Percentiles rank a stretch among this genome's conserved stretches.
phyloP scores from a whole-genome alignment of 2,329 filamentous ascomycete genomes.

The Sporothrix schenckii region DNA sequence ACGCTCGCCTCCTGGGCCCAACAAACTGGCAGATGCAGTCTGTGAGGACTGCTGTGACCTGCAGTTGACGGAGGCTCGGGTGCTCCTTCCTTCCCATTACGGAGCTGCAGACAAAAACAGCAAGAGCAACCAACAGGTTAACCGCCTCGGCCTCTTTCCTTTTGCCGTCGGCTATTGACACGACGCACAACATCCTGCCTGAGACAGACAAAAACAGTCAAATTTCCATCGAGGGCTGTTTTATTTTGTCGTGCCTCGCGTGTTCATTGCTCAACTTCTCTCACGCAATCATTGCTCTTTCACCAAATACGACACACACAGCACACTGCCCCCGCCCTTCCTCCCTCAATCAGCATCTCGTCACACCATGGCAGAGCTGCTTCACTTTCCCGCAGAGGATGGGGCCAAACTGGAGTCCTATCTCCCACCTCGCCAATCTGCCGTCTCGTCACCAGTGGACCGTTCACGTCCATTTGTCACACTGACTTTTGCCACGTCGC shows the following conservation, averaged over 20 bases:
- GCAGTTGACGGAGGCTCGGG: neutral
- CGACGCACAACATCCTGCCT: neutral
- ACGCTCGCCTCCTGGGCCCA: neutral
- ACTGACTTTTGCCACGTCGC: conserved; percentile 86
- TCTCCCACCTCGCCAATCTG: conserved; percentile 35
- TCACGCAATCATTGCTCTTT: neutral
- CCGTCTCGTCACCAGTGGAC: neutral
- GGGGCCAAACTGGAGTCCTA: conserved; percentile 38
- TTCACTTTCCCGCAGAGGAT: conserved; percentile 36
- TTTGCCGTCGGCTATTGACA: conserved; percentile 8
- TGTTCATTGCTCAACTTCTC: neutral
- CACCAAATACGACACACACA: neutral
- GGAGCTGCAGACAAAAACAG: conserved; percentile 18
- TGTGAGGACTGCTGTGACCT: neutral
- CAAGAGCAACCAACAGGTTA: conserved; percentile 13
- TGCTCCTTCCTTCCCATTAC: conserved; percentile 18
- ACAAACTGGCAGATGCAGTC: neutral
- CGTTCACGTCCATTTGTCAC: conserved; percentile 62
- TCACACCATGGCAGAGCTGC: conserved; percentile 35
- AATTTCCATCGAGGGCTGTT: neutral
- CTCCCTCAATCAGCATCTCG: neutral
- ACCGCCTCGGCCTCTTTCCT: conserved; percentile 16
- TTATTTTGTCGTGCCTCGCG: neutral
- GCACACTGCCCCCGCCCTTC: neutral
- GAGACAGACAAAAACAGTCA: neutral